Evolutionary conservation across 2,329 filamentous ascomycete species (phyloP), one percentile per base, ranked within the genome.

Genomic region (Penicillium glabrum): DNA sequence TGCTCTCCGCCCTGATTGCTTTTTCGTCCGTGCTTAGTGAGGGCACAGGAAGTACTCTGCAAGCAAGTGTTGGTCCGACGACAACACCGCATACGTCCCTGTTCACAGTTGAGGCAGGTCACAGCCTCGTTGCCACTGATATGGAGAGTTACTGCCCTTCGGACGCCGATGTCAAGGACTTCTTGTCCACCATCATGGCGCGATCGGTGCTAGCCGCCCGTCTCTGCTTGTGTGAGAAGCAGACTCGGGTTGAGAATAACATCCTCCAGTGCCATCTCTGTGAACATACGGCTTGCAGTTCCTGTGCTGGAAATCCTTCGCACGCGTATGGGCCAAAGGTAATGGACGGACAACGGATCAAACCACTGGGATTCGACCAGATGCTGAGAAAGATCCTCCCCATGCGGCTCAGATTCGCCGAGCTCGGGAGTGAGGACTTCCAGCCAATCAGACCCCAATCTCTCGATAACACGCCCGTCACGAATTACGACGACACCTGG

Each of bases 191-290:
- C 16, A 19, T 52, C 27, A 13, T 26, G 39, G 35, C 35, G 24
- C 23, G 9, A 31, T 27, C 39, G 23, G 37, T 31, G n/a, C 14
- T 39, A 26, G 47, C 48, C 56, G 69, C 73, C 10, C 76, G 78
- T 11, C 72, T 81, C n/a, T 89, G 86, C 60, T 69, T 72, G 43
- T 89, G 86, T 56, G 86, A 89, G 70, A 79, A 80, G 1, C 74
- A 76, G 35, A 70, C 69, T 3, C 63, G 69, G 0, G 69, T 79
- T 2, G 72, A 75, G 4, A 62, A 67, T 6, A 56, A 63, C 0
- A 75, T 87, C 7, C 74, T 80, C 35, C 61, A 69, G 37, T 88
- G 86, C 62, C 64, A 61, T 1, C 67, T 77, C 5, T 89, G 86
- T 61, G 72, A 68, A 0, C 81, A 87, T 61, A 83, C 81, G 3